Conservation (phyloP, 208 protist species). For the Cochliopodium minus region DNA sequence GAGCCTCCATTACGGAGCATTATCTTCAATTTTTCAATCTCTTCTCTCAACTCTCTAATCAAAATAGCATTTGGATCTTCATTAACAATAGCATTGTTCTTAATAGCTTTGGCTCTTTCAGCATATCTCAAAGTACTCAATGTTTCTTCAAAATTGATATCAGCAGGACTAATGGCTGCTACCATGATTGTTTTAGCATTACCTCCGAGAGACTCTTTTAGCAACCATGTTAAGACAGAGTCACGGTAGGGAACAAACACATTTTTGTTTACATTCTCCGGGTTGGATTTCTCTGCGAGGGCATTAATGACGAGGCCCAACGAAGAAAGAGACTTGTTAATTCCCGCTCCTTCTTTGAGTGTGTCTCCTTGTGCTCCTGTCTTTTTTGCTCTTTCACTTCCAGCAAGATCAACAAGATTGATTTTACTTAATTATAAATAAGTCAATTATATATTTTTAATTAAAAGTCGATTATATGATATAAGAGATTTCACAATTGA, state of each 20-base stretch:
- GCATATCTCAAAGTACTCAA: constrained; percentile 24
- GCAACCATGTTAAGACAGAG: constrained; percentile 10
- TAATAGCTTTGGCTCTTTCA: constrained; percentile 34
- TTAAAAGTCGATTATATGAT: no score
- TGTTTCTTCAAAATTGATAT: constrained; percentile 24
- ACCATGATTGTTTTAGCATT: constrained; percentile 30
- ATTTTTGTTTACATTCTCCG: neutral
- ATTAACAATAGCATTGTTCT: constrained; percentile 42
- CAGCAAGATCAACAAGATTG: constrained; percentile 5
- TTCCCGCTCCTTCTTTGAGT: constrained; percentile 7
- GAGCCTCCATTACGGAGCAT: neutral
- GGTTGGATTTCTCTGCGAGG: neutral
- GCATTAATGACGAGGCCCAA: neutral
- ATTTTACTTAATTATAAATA: no score
- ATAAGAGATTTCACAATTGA: no score
- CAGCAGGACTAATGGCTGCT: constrained; percentile 19
- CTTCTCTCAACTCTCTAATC: constrained; percentile 35
- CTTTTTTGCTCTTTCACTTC: neutral
- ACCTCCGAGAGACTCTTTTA: constrained; percentile 45
- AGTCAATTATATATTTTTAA: no score
- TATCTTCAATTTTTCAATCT: constrained; percentile 22
- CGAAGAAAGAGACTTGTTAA: constrained; percentile 3
- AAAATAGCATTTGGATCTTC: constrained; percentile 32
- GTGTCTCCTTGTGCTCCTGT: neutral
- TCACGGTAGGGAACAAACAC: constrained; percentile 34